A percentile compares a stretch with the other conserved stretches of the same genome.
Evolutionary conservation across 495 filamentous ascomycete species (phyloP).

Genomic region (Filosporella fistucella): DNA sequence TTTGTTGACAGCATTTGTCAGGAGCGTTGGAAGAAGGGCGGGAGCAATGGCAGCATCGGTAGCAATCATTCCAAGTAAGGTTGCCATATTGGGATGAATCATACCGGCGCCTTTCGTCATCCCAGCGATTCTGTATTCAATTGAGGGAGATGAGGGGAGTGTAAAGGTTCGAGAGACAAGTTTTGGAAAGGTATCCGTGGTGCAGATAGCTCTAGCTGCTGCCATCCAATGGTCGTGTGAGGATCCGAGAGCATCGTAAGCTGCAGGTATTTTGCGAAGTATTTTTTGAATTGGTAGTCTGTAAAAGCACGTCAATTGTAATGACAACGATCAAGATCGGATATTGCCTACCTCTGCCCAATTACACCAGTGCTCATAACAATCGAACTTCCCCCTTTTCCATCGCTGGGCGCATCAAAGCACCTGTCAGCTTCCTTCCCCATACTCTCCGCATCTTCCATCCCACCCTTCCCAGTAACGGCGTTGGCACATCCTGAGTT

Average conservation of each 20-base stretch:
- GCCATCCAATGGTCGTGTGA: conserved; percentile 82
- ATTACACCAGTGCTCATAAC: conserved; percentile 99
- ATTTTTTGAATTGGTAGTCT: conserved; percentile 92
- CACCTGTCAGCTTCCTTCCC: conserved; percentile 68
- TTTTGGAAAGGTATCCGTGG: conserved; percentile 98
- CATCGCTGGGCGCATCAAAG: conserved; percentile 43
- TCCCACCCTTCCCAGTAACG: conserved; percentile 86
- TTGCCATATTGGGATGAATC: conserved; percentile 99
- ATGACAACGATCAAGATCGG: neutral
- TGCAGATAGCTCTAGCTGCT: conserved; percentile 92
- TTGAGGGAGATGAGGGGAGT: conserved; percentile 73
- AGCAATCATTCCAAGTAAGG: conserved; percentile 86
- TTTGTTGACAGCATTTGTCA: conserved; percentile 71
- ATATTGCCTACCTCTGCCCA: conserved; percentile 65
- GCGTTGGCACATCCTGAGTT: conserved; percentile 98
- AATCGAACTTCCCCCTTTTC: conserved; percentile 63
- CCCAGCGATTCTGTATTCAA: conserved; percentile 79
- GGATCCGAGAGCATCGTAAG: conserved; percentile 60
- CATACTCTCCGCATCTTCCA: conserved; percentile 88
- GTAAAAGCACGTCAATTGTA: neutral
- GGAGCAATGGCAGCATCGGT: conserved; percentile 85
- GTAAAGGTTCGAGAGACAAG: conserved; percentile 79
- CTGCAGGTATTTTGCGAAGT: conserved; percentile 71
- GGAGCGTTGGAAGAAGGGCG: conserved; percentile 58
- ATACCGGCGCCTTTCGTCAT: conserved; percentile 99